These are phyloP conservation scores for Fonsecaea monophora DNA, from an alignment of 2,329 filamentous ascomycete genomes.

Conservation along the genomic window DNA sequence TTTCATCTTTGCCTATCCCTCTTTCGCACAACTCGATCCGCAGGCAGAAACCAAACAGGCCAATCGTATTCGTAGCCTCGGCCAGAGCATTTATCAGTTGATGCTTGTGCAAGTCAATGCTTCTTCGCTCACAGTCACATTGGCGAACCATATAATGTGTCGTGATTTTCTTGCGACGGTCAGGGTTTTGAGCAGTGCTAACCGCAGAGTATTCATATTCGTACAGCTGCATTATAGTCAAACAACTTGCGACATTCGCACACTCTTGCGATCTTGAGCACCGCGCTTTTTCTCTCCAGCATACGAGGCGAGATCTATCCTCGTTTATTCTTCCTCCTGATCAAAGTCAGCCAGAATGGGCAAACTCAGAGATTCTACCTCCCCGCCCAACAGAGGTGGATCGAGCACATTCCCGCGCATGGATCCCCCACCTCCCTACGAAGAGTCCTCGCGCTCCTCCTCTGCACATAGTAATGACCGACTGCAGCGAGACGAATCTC, in stretches of 20 bases:
- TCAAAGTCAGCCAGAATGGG: slow-evolving; percentile 20
- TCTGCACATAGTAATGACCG: slow-evolving; percentile 33
- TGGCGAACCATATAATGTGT: not conserved
- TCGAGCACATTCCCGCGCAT: slow-evolving; percentile 32
- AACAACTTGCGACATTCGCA: not conserved
- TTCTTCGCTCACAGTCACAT: not conserved
- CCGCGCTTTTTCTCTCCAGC: not conserved
- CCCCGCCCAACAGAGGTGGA: slow-evolving; percentile 16
- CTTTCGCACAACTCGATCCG: not conserved
- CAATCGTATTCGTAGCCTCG: slow-evolving; percentile 6
- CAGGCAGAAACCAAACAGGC: slow-evolving; percentile 3
- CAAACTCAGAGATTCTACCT: slow-evolving; percentile 26
- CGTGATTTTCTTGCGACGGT: not conserved
- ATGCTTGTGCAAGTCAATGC: not conserved
- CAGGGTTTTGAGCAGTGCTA: not conserved
- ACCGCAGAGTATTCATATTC: not conserved
- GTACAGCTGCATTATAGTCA: no score
- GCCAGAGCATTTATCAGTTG: not conserved
- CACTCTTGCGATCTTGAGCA: not conserved
- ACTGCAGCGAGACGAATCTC: slow-evolving; percentile 16
- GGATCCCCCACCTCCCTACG: slow-evolving; percentile 37
- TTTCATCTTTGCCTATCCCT: not conserved
- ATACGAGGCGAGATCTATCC: not conserved
- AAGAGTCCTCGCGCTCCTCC: slow-evolving; percentile 34
- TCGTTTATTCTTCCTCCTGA: not conserved